These are phyloP conservation scores for Rhizoclosmatium sp. DNA, from an alignment of 192 early-diverging fungal species.

Conservation along the genomic window DNA sequence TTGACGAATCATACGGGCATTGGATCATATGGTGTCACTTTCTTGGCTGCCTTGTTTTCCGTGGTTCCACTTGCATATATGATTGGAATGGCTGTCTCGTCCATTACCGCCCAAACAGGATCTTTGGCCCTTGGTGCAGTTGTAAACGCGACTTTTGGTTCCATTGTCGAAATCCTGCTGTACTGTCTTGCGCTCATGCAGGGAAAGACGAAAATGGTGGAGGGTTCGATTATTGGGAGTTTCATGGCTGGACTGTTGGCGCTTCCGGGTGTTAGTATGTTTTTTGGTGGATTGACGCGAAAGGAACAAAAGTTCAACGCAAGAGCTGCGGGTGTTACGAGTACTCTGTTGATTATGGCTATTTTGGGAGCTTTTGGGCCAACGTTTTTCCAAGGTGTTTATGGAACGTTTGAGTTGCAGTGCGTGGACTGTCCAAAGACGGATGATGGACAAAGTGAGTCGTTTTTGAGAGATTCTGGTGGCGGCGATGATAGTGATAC, in stretches of 20 bases:
- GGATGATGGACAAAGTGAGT: neutral
- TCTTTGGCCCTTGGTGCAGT: conserved; percentile 92
- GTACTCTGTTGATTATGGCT: conserved; percentile 93
- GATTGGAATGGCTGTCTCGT: conserved; percentile 96
- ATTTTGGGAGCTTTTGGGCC: conserved; percentile 93
- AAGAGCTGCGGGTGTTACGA: conserved; percentile 92
- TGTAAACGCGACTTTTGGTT: conserved; percentile 97
- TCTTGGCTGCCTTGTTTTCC: conserved; percentile 76
- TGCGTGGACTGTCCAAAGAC: conserved; percentile 58
- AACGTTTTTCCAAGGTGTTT: conserved; percentile 92
- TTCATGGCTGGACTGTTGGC: conserved; percentile 88
- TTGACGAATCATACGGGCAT: conserved; percentile 58
- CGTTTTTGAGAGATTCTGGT: neutral
- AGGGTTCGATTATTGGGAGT: conserved; percentile 92
- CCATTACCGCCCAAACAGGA: conserved; percentile 91
- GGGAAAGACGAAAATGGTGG: conserved; percentile 86
- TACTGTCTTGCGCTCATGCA: conserved; percentile 88
- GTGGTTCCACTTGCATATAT: conserved; percentile 94
- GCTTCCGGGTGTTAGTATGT: conserved; percentile 94
- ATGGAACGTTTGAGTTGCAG: conserved; percentile 74
- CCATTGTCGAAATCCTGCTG: conserved; percentile 94
- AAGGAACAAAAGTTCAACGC: conserved; percentile 96
- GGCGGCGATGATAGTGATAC: neutral
- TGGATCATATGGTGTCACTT: conserved; percentile 66
- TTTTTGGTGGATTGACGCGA: conserved; percentile 86